phyloP scores from a whole-genome alignment of 2,329 filamentous ascomycete species.

The Calycina herbarum region DNA sequence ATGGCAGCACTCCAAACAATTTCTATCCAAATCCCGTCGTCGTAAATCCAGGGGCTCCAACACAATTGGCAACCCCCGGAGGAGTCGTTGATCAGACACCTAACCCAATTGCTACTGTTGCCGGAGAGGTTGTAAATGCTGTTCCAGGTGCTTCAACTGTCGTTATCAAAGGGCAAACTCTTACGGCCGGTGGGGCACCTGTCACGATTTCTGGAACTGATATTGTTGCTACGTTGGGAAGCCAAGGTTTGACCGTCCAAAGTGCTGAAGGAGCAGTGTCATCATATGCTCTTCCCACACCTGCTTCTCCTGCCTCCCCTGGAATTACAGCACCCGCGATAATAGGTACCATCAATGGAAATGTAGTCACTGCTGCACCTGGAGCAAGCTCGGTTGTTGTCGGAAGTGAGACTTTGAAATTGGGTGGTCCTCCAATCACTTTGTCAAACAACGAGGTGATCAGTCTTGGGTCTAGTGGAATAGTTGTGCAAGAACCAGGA shows the following conservation, averaged over 20 bases:
- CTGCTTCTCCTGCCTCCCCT: constrained; percentile 14
- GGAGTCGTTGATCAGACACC: background rate
- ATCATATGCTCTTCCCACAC: constrained; percentile 8
- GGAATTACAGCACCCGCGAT: constrained; percentile 1
- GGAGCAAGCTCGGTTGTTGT: constrained; percentile 12
- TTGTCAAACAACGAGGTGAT: constrained; percentile 13
- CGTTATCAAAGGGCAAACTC: constrained; percentile 19
- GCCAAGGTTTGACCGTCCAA: constrained; percentile 12
- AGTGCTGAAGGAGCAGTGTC: constrained; percentile 6
- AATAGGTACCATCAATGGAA: constrained; percentile 12
- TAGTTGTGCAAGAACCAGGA: constrained; percentile 16
- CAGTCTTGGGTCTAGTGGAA: constrained; percentile 15
- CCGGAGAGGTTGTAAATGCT: constrained; percentile 19
- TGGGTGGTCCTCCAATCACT: constrained; percentile 15
- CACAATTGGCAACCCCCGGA: background rate
- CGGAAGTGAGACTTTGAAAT: constrained; percentile 12
- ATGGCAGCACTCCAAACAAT: constrained; percentile 4
- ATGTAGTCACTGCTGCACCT: constrained; percentile 9
- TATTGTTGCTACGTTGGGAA: constrained; percentile 12
- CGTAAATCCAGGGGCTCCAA: constrained; percentile 7
- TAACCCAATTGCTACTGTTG: constrained; percentile 25
- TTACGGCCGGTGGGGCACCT: constrained; percentile 18
- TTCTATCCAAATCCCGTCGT: constrained; percentile 14
- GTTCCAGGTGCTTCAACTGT: constrained; percentile 20
- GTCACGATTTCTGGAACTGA: constrained; percentile 6